Base-by-base conservation (phyloP, 768 basidiomycete species). In the Lanmaoa rubissima region DNA sequence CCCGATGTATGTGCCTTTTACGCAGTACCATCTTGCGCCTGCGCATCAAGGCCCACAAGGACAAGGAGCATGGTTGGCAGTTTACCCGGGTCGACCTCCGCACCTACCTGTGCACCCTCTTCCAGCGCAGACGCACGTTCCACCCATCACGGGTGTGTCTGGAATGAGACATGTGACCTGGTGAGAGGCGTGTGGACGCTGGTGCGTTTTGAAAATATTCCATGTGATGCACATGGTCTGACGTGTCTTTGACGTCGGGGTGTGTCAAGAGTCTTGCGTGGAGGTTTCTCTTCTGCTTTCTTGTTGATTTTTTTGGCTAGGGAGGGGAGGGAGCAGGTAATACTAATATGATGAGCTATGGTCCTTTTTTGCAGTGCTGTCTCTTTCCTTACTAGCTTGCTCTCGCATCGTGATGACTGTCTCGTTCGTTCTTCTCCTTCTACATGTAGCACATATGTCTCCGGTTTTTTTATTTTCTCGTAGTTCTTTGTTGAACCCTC, bases 111-210 rank as follows among this genome's bases (percentile, higher is more conserved):
- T 56, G 21, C 66, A 68, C 42, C 50, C 66, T 11, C 41, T 68
- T 19, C 54, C 63, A 5, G 38, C 17, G 24, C 65, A 35, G 14
- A 11, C 50, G 19, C 60, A 65, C 35, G 38, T 56, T 31, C 11
- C 56, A 10, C 47, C 63, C 11, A 65, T 67, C 21, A 63, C 66
- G n/a, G 64, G 66, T 13, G 42, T 43, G 24, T 58, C 66, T 7
- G 66, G 66, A 31, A 68, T 67, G 66, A 53, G 66, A 48, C 66
- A 67, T 28, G 66, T 56, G 28, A 67, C 53, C 36, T 67, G 66
- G 66, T 67, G 57, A 67, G 45, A 12, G 3, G 35, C 6, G 21
- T 39, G 52, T 54, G n/a, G 59, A 52, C 28, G 38, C 34, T 38
- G 51, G 64, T 53, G 14, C 28, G 61, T 61, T 7, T 43, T 46